Base-by-base conservation (phyloP, 352 stramenopile species). In the Blastocystis sp. region DNA sequence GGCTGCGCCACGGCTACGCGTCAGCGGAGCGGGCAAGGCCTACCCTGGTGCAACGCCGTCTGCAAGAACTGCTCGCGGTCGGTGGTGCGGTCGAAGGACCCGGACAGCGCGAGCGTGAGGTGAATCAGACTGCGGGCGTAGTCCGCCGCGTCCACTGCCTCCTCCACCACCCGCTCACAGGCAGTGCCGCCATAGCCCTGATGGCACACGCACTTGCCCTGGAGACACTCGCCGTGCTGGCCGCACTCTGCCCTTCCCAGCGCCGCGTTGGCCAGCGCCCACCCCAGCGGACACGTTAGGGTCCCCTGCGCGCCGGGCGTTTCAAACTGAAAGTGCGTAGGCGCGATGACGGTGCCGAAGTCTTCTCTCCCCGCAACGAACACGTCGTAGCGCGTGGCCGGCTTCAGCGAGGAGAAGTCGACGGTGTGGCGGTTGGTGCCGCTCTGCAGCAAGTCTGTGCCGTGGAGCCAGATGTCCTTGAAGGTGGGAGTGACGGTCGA, bases 371-470 rank as follows among this genome's bases (percentile, higher is more conserved):
- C 74, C 17, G 74, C 14, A 0, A 84, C 48, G 60, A 59, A 84
- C 48, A 68, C 74, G 28, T 68, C 48, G 38, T 84, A 84, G 7
- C 40, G 52, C 10, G 38, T 57, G 24, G 21, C 59, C 38, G 74
- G 34, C n/a, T 62, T 59, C 74, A 84, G 61, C n/a, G 42, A 24
- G 0, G 57, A 68, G 21, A 84, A 68, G 52, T 84, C 74, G 21
- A 64, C 57, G 59, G 24, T 52, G 48, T 57, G 48, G 48, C 48
- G 48, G 48, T 57, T 57, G 48, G 6, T 14, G 48, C 6, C 48
- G 48, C 48, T 14, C 6, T 14, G 48, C 48, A 14, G 6, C 48
- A 57, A 17, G 6, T 57, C 48, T 14, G 6, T 57, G 6, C 48
- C 48, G 43, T 84, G 74, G 3, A 59, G 14, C 4, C 65, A 24